These are phyloP conservation scores for Sinapis alba DNA, from an alignment of 441 rosid species.

Conservation along the genomic window DNA sequence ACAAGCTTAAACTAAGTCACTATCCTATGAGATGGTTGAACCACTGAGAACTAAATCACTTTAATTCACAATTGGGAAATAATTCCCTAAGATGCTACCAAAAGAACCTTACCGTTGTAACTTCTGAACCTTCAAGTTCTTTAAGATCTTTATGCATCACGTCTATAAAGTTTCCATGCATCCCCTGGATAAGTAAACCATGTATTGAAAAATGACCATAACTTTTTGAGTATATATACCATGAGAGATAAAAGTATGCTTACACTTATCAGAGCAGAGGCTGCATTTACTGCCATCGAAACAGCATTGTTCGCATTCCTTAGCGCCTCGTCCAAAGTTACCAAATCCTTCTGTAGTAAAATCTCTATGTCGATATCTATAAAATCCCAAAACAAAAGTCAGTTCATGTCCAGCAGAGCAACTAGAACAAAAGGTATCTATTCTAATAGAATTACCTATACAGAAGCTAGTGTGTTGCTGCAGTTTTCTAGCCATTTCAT, in stretches of 20 bases:
- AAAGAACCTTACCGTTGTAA: constrained; percentile 63
- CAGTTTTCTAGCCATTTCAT: constrained; percentile 58
- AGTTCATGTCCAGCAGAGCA: constrained; percentile 26
- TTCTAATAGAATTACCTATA: too few species aligned
- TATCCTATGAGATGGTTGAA: neutral
- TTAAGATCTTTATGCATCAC: constrained; percentile 46
- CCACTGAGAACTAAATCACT: too few species aligned
- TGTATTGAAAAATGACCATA: constrained; percentile 15
- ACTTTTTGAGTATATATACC: neutral
- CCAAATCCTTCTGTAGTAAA: constrained; percentile 79
- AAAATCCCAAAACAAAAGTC: constrained; percentile 27
- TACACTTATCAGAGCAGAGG: constrained; percentile 67
- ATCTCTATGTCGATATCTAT: constrained; percentile 88
- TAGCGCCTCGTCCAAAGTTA: constrained; percentile 90
- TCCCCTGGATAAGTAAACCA: constrained; percentile 57
- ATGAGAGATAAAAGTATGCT: constrained; percentile 40
- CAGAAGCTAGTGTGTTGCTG: constrained; percentile 58
- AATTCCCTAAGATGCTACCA: too few species aligned
- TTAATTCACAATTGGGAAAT: too few species aligned
- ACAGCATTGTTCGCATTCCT: constrained; percentile 85
- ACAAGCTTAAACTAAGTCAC: constrained; percentile 6
- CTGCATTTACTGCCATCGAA: constrained; percentile 68
- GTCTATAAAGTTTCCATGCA: constrained; percentile 54
- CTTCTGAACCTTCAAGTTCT: constrained; percentile 63
- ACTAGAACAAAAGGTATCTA: constrained; percentile 17